Conservation (phyloP, 495 filamentous ascomycete species). For the Lasiosphaeris hirsuta region DNA sequence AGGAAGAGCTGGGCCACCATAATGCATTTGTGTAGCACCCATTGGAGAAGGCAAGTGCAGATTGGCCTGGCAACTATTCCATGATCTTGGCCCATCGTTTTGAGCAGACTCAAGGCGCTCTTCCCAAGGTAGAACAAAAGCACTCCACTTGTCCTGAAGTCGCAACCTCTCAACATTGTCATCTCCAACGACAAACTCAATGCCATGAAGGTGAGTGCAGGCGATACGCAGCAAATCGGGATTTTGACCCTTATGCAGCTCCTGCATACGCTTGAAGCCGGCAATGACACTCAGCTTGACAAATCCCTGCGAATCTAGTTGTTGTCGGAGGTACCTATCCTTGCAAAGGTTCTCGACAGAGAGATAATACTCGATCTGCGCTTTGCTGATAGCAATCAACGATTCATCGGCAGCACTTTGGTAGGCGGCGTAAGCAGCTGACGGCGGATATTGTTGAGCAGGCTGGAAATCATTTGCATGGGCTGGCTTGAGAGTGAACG, state of each 20-base stretch:
- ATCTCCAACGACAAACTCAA: slow-evolving; percentile 66
- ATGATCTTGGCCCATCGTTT: slow-evolving; percentile 39
- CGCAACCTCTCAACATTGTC: slow-evolving; percentile 80
- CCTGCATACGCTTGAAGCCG: slow-evolving; percentile 77
- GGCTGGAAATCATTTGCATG: slow-evolving; percentile 19
- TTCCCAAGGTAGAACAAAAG: slow-evolving; percentile 69
- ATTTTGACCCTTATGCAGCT: slow-evolving; percentile 59
- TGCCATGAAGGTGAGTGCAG: slow-evolving; percentile 62
- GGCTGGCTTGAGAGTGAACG: slow-evolving; percentile 18
- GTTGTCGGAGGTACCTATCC: slow-evolving; percentile 79
- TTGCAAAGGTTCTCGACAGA: slow-evolving; percentile 95
- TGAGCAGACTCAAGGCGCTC: slow-evolving; percentile 39
- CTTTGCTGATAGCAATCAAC: slow-evolving; percentile 26
- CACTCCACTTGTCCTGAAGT: slow-evolving; percentile 71
- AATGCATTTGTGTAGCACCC: background rate
- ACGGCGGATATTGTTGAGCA: slow-evolving; percentile 16
- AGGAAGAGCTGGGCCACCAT: slow-evolving; percentile 9
- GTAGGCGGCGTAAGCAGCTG: background rate
- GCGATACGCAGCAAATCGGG: slow-evolving; percentile 69
- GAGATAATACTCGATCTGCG: slow-evolving; percentile 94
- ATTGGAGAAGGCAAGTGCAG: slow-evolving; percentile 9
- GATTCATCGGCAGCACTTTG: slow-evolving; percentile 6
- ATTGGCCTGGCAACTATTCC: slow-evolving; percentile 8
- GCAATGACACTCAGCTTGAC: slow-evolving; percentile 76
- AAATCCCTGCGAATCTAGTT: slow-evolving; percentile 94